These are phyloP conservation scores for Myxozyma neglecta DNA, from an alignment of 805 yeast genomes.

Conservation along the genomic window DNA sequence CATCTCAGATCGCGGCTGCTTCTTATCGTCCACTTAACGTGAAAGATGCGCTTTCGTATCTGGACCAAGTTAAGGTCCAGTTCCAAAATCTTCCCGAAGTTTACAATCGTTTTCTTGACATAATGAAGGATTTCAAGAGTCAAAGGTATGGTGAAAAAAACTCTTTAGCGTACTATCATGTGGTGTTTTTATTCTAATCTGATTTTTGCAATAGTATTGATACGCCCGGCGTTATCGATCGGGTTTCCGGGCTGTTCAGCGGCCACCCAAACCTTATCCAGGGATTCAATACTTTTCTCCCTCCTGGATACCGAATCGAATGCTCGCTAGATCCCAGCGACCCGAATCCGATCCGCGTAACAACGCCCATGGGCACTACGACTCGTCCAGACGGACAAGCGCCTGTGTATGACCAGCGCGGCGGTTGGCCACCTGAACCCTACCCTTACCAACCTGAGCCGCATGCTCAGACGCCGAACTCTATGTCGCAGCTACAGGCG, in stretches of 20 bases:
- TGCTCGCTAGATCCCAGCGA: slow-evolving; percentile 87
- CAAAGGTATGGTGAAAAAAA: slow-evolving; percentile 57
- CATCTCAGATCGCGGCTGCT: slow-evolving; percentile 34
- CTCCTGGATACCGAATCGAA: slow-evolving; percentile 92
- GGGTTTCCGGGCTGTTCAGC: slow-evolving; percentile 85
- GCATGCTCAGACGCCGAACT: slow-evolving; percentile 1
- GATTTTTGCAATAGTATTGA: slow-evolving; percentile 54
- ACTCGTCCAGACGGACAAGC: slow-evolving; percentile 59
- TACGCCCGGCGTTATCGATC: slow-evolving; percentile 96
- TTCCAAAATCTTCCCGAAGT: slow-evolving; percentile 92
- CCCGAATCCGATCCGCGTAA: slow-evolving; percentile 88
- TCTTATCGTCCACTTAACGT: slow-evolving; percentile 73
- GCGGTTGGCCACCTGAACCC: slow-evolving; percentile 23
- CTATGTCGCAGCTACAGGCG: slow-evolving; percentile 32
- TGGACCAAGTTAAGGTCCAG: slow-evolving; percentile 93
- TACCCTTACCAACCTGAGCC: slow-evolving; percentile 21
- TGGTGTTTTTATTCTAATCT: neutral
- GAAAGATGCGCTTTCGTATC: slow-evolving; percentile 90
- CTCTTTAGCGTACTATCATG: neutral
- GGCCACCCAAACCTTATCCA: slow-evolving; percentile 92
- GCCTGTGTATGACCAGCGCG: slow-evolving; percentile 32
- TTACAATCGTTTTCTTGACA: slow-evolving; percentile 91
- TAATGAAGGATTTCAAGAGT: slow-evolving; percentile 97
- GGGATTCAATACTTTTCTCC: slow-evolving; percentile 95
- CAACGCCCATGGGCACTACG: slow-evolving; percentile 92